Evolutionary conservation across 805 yeast genomes (phyloP).

Genomic region (Metschnikowia amazonensis): DNA sequence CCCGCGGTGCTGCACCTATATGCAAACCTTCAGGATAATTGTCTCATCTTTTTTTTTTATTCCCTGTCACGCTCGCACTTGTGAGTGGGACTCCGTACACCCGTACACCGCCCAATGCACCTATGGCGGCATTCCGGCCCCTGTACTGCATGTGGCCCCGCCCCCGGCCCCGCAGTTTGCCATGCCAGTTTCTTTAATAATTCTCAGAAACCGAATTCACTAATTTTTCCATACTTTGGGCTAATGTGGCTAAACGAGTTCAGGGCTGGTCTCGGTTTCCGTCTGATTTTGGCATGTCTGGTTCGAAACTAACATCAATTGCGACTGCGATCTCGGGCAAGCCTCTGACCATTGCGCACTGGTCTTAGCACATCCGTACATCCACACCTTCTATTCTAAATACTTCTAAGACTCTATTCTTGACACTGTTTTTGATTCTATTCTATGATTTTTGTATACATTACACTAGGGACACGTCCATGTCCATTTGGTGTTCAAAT

Average conservation of each 20-base stretch:
- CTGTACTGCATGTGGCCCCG: background rate
- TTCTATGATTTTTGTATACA: too few species aligned
- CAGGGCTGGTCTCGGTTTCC: background rate
- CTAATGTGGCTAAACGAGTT: background rate
- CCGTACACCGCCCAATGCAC: background rate
- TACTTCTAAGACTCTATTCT: too few species aligned
- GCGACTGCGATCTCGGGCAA: background rate
- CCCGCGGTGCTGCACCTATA: background rate
- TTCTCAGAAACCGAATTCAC: slow-evolving; percentile 3
- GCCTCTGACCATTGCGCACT: too few species aligned
- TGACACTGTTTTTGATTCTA: too few species aligned
- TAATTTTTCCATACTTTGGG: background rate
- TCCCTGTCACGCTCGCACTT: background rate
- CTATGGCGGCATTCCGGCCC: background rate
- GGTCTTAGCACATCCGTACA: too few species aligned
- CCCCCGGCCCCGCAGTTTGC: background rate
- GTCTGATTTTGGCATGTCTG: background rate
- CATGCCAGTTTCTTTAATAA: background rate
- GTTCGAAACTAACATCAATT: background rate
- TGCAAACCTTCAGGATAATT: slow-evolving; percentile 4
- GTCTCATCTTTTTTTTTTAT: slow-evolving; percentile 1
- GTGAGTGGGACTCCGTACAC: slow-evolving; percentile 2
- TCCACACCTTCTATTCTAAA: too few species aligned
- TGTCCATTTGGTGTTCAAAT: too few species aligned
- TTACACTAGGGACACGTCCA: too few species aligned